Percentiles rank a stretch among this genome's conserved stretches.
These are phyloP conservation scores for Puccinia hordei DNA, from an alignment of 1,284 basidiomycete genomes.

Conservation along the genomic window DNA sequence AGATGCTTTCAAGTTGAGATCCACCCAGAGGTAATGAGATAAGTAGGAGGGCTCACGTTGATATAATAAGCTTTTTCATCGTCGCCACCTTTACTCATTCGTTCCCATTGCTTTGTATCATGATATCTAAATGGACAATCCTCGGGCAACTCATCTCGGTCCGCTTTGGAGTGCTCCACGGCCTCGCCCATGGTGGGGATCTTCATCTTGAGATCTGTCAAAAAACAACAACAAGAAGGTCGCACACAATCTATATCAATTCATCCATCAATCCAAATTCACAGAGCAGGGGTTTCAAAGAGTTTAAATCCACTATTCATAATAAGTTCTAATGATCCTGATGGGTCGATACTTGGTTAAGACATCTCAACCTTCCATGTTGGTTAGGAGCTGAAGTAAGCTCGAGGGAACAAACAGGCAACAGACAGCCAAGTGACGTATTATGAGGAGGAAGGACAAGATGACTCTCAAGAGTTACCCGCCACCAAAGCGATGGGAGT, in stretches of 20 bases:
- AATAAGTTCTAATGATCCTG: too few relatives aligned
- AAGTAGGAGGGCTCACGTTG: constrained; percentile 4
- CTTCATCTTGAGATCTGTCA: constrained; percentile 17
- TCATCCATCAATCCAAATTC: neutral
- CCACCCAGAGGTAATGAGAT: neutral
- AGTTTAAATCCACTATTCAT: too few relatives aligned
- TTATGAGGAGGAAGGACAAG: too few relatives aligned
- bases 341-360: too few relatives aligned
- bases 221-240: neutral
- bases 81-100: constrained; percentile 36
- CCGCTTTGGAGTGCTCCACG: constrained; percentile 25
- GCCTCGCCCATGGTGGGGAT: constrained; percentile 21
- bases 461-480: too few relatives aligned
- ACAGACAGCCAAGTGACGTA: too few relatives aligned
- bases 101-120: constrained; percentile 33
- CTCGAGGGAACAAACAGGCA: too few relatives aligned
- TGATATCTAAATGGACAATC: constrained; percentile 39
- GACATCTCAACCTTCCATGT: too few relatives aligned
- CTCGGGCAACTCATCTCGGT: constrained; percentile 25
- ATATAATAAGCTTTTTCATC: constrained; percentile 46
- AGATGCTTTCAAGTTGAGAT: neutral
- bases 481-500: too few relatives aligned
- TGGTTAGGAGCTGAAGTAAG: too few relatives aligned
- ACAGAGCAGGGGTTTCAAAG: too few relatives aligned
- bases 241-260: neutral